These are phyloP conservation scores for Populus pruinosa DNA, from an alignment of 345 rosid species.

Conservation along the genomic window DNA sequence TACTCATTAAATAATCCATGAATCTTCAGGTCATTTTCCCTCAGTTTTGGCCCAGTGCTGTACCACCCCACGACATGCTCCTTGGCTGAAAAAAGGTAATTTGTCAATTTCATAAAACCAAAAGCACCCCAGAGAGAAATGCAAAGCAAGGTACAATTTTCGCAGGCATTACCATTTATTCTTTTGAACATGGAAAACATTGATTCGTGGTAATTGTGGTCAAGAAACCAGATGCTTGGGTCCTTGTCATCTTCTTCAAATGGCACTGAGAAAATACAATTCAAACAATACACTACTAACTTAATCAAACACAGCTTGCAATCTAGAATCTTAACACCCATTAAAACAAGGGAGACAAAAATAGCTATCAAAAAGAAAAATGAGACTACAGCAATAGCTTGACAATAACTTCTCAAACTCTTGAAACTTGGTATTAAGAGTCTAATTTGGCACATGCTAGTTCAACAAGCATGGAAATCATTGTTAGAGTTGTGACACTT, in stretches of 20 bases:
- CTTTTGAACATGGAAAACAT: slow-evolving; percentile 98
- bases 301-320: background rate
- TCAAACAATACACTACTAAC: background rate
- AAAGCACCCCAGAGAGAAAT: background rate
- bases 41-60: slow-evolving; percentile 86
- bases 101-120: background rate
- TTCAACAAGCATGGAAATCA: background rate
- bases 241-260: slow-evolving; percentile 97
- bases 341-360: background rate
- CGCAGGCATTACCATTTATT: slow-evolving; percentile 57
- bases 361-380: background rate
- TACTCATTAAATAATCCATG: slow-evolving; percentile 70
- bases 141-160: background rate
- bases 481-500: background rate
- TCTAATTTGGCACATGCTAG: background rate
- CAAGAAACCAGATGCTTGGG: slow-evolving; percentile 88
- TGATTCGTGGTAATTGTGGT: slow-evolving; percentile 93
- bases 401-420: background rate
- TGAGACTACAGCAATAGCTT: background rate
- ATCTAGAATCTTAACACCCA: background rate
- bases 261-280: slow-evolving; percentile 54
- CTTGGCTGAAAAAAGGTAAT: slow-evolving; percentile 56
- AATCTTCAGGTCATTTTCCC: slow-evolving; percentile 84
- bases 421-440: background rate
- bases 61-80: slow-evolving; percentile 99